These are phyloP conservation scores for Ulmus americana DNA, from an alignment of 331 rosid species.

Conservation along the genomic window DNA sequence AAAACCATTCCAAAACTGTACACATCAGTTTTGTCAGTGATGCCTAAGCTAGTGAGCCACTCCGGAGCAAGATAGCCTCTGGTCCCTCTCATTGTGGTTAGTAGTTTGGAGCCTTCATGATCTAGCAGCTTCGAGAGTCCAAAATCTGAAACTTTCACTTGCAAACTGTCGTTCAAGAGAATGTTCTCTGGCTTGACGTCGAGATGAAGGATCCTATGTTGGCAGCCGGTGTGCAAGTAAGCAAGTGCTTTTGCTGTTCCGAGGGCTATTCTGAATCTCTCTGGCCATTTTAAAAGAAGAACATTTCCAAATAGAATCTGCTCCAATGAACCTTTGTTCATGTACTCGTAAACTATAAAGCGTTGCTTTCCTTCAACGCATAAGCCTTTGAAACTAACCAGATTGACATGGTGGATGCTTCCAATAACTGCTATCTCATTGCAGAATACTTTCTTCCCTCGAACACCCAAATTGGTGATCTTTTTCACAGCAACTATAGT, in stretches of 20 bases:
- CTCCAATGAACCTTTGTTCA: constrained; percentile 16
- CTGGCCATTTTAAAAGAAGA: constrained; percentile 13
- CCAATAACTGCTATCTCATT: constrained; percentile 9
- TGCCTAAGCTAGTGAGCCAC: constrained; percentile 18
- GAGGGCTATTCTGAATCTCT: constrained; percentile 6
- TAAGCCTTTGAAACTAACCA: constrained; percentile 13
- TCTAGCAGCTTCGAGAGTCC: constrained; percentile 12
- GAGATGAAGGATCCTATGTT: constrained; percentile 17
- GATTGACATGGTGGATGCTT: constrained; percentile 18
- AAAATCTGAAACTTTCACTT: constrained; percentile 13
- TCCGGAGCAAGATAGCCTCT: constrained; percentile 23
- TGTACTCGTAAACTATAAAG: constrained; percentile 5
- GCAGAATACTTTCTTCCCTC: constrained; percentile 11
- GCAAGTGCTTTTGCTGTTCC: constrained; percentile 15
- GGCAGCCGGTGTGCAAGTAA: constrained; percentile 14
- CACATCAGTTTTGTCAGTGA: constrained; percentile 23
- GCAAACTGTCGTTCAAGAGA: neutral
- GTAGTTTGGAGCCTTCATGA: constrained; percentile 3
- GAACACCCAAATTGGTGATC: constrained; percentile 3
- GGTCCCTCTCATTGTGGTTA: constrained; percentile 20
- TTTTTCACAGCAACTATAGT: constrained; percentile 18
- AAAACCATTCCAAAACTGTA: constrained; percentile 22
- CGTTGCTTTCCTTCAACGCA: constrained; percentile 9
- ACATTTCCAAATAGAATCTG: constrained; percentile 1
- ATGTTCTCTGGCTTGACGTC: constrained; percentile 19